Evolutionary conservation across 805 yeast genomes (phyloP).

Genomic region (Kurtzmaniella fragi): DNA sequence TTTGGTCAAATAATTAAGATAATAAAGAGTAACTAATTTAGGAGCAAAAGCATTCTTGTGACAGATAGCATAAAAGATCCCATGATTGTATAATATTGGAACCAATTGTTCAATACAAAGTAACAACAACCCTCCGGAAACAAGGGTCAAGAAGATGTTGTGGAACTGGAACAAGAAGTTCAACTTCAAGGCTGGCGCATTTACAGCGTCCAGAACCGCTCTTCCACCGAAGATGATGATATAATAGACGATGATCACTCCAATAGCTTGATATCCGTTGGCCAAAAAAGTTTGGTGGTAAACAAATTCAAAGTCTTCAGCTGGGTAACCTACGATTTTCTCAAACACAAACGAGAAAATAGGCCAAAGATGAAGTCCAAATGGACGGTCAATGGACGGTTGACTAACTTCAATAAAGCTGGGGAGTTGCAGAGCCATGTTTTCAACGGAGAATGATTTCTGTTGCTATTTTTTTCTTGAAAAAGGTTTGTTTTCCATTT

Average conservation of each 20-base stretch:
- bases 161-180: conserved; percentile 74
- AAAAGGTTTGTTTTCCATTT: no score
- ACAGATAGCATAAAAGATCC: conserved; percentile 82
- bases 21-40: conserved; percentile 77
- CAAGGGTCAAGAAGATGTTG: conserved; percentile 66
- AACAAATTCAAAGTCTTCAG: conserved; percentile 62
- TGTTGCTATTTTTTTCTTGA: no score
- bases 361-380: conserved; percentile 65
- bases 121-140: conserved; percentile 61
- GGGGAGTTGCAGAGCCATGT: conserved; percentile 1
- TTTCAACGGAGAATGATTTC: not conserved
- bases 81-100: conserved; percentile 71
- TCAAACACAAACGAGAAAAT: conserved; percentile 49
- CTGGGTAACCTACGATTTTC: conserved; percentile 47
- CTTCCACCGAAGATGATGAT: conserved; percentile 65
- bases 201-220: conserved; percentile 44
- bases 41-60: conserved; percentile 74
- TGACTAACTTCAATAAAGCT: conserved; percentile 19
- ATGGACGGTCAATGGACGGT: conserved; percentile 43
- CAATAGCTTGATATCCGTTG: conserved; percentile 50
- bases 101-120: conserved; percentile 79
- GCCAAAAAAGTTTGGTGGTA: conserved; percentile 66
- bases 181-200: conserved; percentile 65
- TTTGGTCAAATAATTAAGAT: conserved; percentile 87
- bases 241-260: conserved; percentile 38